Conservation (phyloP, 371 early-diverging fungal genomes). For the Catenaria anguillulae region DNA sequence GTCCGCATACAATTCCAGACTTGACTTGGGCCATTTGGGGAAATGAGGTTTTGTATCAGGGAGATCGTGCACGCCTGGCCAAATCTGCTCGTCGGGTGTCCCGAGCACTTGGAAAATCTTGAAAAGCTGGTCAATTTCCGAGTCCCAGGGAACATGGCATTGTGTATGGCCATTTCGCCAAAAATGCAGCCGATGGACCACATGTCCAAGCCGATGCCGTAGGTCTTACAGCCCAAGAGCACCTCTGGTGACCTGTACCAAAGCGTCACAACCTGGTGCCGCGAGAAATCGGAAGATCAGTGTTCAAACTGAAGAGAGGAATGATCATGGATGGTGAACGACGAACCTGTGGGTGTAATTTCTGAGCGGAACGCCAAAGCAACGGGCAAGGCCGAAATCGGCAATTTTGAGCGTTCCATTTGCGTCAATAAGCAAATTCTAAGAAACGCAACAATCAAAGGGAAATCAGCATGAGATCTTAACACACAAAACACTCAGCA, state of each 20-base stretch:
- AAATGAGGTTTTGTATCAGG: slow-evolving; percentile 70
- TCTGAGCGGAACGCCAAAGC: slow-evolving; percentile 75
- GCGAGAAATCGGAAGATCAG: neutral
- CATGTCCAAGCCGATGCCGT: slow-evolving; percentile 89
- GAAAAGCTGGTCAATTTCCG: slow-evolving; percentile 95
- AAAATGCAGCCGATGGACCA: slow-evolving; percentile 97
- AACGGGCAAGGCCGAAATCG: slow-evolving; percentile 88
- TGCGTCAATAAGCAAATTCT: slow-evolving; percentile 80
- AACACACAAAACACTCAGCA: too few relatives aligned
- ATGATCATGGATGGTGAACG: too few relatives aligned
- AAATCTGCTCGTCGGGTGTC: slow-evolving; percentile 77
- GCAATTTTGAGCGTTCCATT: slow-evolving; percentile 76
- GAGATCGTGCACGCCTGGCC: slow-evolving; percentile 69
- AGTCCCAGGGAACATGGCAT: slow-evolving; percentile 87
- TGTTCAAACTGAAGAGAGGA: too few relatives aligned
- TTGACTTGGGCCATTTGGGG: slow-evolving; percentile 49
- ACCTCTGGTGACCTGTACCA: slow-evolving; percentile 98
- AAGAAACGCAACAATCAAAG: slow-evolving; percentile 13
- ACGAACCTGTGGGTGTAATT: slow-evolving; percentile 78
- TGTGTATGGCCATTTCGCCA: slow-evolving; percentile 78
- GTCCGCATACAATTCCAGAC: slow-evolving; percentile 33
- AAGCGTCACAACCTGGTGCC: slow-evolving; percentile 72
- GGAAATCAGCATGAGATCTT: neutral
- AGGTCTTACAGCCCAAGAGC: slow-evolving; percentile 74
- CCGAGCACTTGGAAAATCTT: slow-evolving; percentile 86